Percentiles rank a stretch among this genome's conserved stretches.
Evolutionary conservation across 139 green algal genomes (phyloP).

Genomic region (Coccomyxa sp.): DNA sequence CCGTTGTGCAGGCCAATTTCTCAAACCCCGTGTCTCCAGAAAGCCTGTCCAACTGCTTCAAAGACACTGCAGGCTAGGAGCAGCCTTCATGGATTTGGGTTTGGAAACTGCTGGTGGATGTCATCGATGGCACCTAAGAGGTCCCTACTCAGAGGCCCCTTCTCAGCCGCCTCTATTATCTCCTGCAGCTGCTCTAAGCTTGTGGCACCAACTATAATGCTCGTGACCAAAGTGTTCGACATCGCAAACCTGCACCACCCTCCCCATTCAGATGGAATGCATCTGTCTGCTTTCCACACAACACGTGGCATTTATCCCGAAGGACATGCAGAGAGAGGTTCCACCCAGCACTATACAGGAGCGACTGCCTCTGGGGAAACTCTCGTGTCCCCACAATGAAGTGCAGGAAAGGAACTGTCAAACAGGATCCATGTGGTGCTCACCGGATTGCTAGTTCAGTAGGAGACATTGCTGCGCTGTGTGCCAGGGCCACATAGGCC

Average conservation of each 20-base stretch:
- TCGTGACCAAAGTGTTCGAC: slow-evolving; percentile 46
- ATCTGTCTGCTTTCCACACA: neutral
- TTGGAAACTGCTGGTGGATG: slow-evolving; percentile 50
- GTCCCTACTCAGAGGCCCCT: slow-evolving; percentile 20
- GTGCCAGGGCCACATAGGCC: slow-evolving; percentile 60
- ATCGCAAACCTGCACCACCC: slow-evolving; percentile 44
- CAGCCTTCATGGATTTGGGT: slow-evolving; percentile 43
- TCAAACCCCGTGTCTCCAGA: too few species aligned
- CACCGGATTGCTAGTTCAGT: slow-evolving; percentile 65
- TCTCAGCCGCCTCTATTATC: slow-evolving; percentile 34
- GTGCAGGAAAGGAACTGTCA: neutral
- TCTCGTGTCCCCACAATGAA: neutral
- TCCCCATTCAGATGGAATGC: neutral
- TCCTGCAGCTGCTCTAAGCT: slow-evolving; percentile 52
- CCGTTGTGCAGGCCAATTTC: too few species aligned
- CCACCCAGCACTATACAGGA: too few species aligned
- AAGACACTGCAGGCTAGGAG: too few species aligned
- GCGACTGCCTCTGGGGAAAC: too few species aligned
- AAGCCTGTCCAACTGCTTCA: too few species aligned
- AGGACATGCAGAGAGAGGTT: too few species aligned
- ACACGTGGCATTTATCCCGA: neutral
- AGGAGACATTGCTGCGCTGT: slow-evolving; percentile 43
- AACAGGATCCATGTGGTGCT: neutral
- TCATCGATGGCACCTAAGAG: slow-evolving; percentile 39
- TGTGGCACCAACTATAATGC: slow-evolving; percentile 57